These are phyloP conservation scores for Chlamydomonas applanata DNA, from an alignment of 139 green algal species.

Conservation along the genomic window DNA sequence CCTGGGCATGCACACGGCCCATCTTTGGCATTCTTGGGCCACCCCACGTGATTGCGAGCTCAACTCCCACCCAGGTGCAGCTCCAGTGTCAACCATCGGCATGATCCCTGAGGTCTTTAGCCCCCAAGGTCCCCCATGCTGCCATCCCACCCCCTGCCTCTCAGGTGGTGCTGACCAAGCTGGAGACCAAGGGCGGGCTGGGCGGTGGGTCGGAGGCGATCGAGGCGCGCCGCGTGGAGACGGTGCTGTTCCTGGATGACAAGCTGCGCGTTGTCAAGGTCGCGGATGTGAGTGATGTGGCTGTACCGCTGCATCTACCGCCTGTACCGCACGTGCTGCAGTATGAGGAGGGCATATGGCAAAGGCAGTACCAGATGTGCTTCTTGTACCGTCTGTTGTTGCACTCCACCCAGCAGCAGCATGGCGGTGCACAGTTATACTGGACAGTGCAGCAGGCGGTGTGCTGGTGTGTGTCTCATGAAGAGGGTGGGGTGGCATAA, in stretches of 20 bases:
- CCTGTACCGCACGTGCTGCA: no score
- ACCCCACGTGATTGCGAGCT: no score
- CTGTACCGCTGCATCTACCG: neutral
- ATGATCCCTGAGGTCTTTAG: no score
- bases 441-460: no score
- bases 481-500: no score
- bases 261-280: slow-evolving; percentile 1
- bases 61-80: no score
- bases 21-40: no score
- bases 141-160: neutral
- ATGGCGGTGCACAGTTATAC: no score
- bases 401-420: neutral
- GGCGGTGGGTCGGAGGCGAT: neutral
- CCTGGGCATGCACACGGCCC: no score
- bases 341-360: neutral
- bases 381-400: neutral
- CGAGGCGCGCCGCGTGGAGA: neutral
- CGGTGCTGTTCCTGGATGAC: slow-evolving; percentile 3
- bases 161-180: slow-evolving; percentile 4
- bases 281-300: neutral
- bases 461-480: no score
- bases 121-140: neutral
- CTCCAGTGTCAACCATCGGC: no score
- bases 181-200: slow-evolving; percentile 4
- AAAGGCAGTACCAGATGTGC: neutral